Percentiles rank a stretch among this genome's conserved stretches.
Evolutionary conservation across 2,329 filamentous ascomycete species (phyloP).

Genomic region (Colletotrichum camelliae): DNA sequence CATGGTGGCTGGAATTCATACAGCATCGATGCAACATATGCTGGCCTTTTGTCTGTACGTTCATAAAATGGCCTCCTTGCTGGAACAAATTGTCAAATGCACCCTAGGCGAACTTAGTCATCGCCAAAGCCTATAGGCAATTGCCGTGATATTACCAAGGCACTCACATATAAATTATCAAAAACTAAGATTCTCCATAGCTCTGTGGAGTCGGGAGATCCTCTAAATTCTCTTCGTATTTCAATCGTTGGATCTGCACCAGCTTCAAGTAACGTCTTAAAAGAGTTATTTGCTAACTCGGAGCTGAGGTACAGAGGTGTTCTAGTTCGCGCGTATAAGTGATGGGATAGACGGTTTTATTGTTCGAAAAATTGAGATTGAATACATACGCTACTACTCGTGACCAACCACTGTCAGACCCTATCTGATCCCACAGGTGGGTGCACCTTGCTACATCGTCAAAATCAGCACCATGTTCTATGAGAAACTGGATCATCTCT

Average conservation of each 20-base stretch:
- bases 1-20: no score
- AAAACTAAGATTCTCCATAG: rapidly evolving
- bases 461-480: not conserved
- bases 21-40: not conserved
- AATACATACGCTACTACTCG: not conserved
- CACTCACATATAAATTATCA: not conserved
- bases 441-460: not conserved
- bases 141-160: not conserved
- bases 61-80: not conserved
- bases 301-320: not conserved
- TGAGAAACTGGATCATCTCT: not conserved
- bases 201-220: no score
- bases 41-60: not conserved
- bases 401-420: not conserved
- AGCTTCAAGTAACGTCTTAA: not conserved
- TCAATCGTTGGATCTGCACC: slow-evolving; percentile 19
- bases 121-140: not conserved
- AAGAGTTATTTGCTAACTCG: not conserved
- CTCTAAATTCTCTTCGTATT: not conserved
- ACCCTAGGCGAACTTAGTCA: not conserved
- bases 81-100: not conserved
- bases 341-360: not conserved
- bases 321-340: no score
- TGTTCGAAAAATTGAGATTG: not conserved
- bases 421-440: not conserved